Conservation (phyloP, 805 yeast genomes). For the Nakazawaea siamensis region DNA sequence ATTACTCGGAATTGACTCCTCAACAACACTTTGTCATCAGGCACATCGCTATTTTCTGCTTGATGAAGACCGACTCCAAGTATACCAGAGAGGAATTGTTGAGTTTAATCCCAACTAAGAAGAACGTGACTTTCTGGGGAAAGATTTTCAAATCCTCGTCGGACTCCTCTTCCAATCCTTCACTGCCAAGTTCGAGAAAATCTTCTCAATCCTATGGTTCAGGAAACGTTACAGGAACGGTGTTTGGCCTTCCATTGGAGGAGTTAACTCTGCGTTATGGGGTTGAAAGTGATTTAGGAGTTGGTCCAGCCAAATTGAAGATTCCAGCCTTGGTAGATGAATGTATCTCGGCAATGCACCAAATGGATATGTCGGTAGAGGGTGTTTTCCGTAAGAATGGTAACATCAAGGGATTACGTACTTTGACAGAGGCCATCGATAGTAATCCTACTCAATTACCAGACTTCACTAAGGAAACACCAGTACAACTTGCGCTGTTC, state of each 20-base stretch:
- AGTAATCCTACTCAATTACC: constrained; percentile 64
- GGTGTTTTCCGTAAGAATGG: constrained; percentile 97
- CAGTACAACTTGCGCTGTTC: constrained; percentile 89
- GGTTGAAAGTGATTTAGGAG: constrained; percentile 75
- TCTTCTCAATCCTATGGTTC: background rate
- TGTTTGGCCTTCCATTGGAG: constrained; percentile 75
- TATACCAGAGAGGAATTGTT: constrained; percentile 31
- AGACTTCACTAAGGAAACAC: constrained; percentile 61
- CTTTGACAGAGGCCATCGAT: constrained; percentile 67
- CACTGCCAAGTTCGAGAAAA: constrained; percentile 1
- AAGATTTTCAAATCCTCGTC: constrained; percentile 30
- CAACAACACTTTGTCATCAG: constrained; percentile 51
- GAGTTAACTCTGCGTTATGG: constrained; percentile 63
- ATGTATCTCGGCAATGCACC: constrained; percentile 70
- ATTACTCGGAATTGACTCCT: constrained; percentile 56
- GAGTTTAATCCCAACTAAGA: constrained; percentile 32
- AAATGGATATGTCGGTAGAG: constrained; percentile 90
- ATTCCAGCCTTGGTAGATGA: constrained; percentile 89
- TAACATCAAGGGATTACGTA: constrained; percentile 74
- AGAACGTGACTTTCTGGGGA: constrained; percentile 43
- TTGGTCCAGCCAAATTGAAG: constrained; percentile 69
- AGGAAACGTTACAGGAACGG: constrained; percentile 32
- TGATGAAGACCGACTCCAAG: constrained; percentile 25
- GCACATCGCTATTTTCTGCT: constrained; percentile 50
- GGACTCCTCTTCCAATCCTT: background rate